Evolutionary conservation across 495 filamentous ascomycete genomes (phyloP), one percentile per base, ranked within the genome.

Genomic region (Penicillium diatomitis): DNA sequence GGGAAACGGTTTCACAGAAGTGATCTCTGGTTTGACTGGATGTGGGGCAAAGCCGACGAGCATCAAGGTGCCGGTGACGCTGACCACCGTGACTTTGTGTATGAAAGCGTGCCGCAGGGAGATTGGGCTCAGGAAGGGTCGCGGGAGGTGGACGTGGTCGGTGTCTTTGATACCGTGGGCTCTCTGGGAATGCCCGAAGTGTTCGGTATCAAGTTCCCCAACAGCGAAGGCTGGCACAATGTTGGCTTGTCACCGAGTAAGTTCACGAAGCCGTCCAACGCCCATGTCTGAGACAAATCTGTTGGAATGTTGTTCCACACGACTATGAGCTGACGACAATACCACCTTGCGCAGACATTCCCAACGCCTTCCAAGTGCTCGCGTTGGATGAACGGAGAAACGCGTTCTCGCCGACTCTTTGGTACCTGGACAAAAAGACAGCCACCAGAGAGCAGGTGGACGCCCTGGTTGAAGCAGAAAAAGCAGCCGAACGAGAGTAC

Each of bases 91-190:
- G 41, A 44, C 11, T 49, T 57, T 35, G 28, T 48, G 3, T 58
- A 47, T 35, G 38, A 42, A 3, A 49, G 50, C 27, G 37, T 31
- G 7, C 36, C 46, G 2, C 32, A 52, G 7, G 43, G 55, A 8
- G 52, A 55, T 32, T 56, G 56, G 52, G 53, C 53, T 5, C 49
- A 55, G 12, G 46, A 56, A 5, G 56, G 52, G 2, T 52, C 53
- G 3, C 42, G 53, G 9, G 43, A 52, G 5, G 69, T 85, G 50
- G 69, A 75, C 48, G 66, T 73, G 3, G 68, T 83, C 32, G 80
- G 72, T 11, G 79, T 82, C 4, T 84, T 67, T 64, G 80, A 84
- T 54, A 84, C 80, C 0, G 81, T 84, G 6, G 80, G 75, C 8
- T 42, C 56, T 12, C 44, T 62, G 41, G 59, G 58, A 29, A 56